Base-by-base conservation (phyloP, 2,329 filamentous ascomycete genomes). In the Graphilbum sp. region DNA sequence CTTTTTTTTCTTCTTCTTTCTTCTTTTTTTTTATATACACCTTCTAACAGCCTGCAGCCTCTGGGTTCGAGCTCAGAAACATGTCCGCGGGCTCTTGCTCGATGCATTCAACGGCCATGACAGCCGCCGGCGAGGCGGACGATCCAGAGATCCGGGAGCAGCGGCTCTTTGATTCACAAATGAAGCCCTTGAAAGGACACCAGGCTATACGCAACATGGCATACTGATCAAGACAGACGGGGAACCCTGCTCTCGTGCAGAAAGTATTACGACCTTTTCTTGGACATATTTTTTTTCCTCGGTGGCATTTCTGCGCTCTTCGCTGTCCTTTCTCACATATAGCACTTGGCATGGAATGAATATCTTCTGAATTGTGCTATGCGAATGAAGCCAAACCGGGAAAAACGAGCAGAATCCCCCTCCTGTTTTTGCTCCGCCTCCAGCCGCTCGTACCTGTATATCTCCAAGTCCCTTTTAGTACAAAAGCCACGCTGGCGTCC, bases 61-160 rank as follows among this genome's bases (percentile, higher is more conserved):
- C 85, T 9, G 75, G 78, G 0, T 85, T 83, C 77, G 87, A 87
- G 47, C 82, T 82, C 18, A 81, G 75, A 59, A 77, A 75, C 35
- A 75, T 79, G 54, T 68, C 74, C 0, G 66, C 72, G 15, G 83
- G 82, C 10, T 49, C 47, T 12, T 88, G 83, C 2, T 85, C 79
- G 0, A 55, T 88, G 16, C 85, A 93, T 52, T 73, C 72, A 2
- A 90, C 78, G 67, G 85, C 85, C 43, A 77, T 85, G 46, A 66
- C 67, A 0, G 53, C 63, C 2, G 62, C 67, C 1, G 81, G 85
- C 46, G 79, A 85, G 41, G 76, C 66, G 2, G 64, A 65, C 7
- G 66, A 66, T 0, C 58, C 60, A 34, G 69, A 76, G 63, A 74
- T 75, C 0, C 60, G 63, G 12, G 69, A 76, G 63, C 74, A 75